Conservation (phyloP, 2,329 filamentous ascomycete species). For the Ascosphaera acerosa region DNA sequence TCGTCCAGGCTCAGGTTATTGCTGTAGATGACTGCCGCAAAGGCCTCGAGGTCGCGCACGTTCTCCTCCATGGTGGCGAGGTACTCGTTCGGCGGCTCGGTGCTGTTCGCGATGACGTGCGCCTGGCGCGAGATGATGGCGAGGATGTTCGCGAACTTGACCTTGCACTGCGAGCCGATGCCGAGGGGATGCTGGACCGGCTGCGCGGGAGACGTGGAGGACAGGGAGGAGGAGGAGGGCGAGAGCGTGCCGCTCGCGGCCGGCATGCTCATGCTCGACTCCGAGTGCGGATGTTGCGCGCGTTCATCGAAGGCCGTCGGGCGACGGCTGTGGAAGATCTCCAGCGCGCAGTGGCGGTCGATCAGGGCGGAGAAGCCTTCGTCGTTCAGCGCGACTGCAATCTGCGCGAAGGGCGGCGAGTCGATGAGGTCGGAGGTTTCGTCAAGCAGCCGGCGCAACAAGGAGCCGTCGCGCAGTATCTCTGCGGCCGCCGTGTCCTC, state of each 20-base stretch:
- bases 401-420: slow-evolving; percentile 69
- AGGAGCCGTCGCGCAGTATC: slow-evolving; percentile 13
- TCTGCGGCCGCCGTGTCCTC: slow-evolving; percentile 10
- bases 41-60: slow-evolving; percentile 23
- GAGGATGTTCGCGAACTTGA: slow-evolving; percentile 69
- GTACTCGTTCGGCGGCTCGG: slow-evolving; percentile 21
- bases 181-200: slow-evolving; percentile 11
- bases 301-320: slow-evolving; percentile 12
- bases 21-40: slow-evolving; percentile 25
- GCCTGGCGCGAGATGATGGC: slow-evolving; percentile 80
- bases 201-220: too few relatives aligned
- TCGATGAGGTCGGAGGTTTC: slow-evolving; percentile 92
- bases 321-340: slow-evolving; percentile 38
- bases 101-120: slow-evolving; percentile 58
- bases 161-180: too few relatives aligned
- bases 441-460: slow-evolving; percentile 64
- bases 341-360: slow-evolving; percentile 52
- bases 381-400: slow-evolving; percentile 67
- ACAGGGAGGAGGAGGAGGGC: background rate
- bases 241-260: slow-evolving; percentile 6
- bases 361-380: slow-evolving; percentile 64
- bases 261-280: slow-evolving; percentile 19
- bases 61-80: slow-evolving; percentile 20
- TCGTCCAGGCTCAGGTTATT: slow-evolving; percentile 18
- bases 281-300: slow-evolving; percentile 12